Base-by-base conservation (phyloP, 2,329 filamentous ascomycete genomes). In the Sclerotinia spermophila region DNA sequence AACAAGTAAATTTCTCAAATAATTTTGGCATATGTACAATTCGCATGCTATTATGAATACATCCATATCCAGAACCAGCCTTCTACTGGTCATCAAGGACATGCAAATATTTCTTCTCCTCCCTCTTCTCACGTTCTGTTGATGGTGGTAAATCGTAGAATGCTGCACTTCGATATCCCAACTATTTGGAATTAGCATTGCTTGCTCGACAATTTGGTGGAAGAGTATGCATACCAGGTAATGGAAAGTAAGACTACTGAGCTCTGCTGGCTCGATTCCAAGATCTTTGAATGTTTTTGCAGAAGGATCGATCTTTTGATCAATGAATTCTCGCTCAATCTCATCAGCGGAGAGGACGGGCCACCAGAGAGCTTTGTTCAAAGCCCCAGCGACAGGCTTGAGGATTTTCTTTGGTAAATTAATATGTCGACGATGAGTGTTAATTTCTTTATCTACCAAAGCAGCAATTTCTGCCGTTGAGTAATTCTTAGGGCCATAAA, bases 241-340 rank as follows among this genome's bases (percentile, higher is more conserved):
- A 82, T 96, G 92, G 82, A 95, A 98, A 75, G 93, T 97, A 81
- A 93, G 89, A 81, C 92, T 90, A 81, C 87, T 90, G 78, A 98
- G 87, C 74, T 98, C 94, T 61, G 89, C 92, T 42, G 95, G 93
- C 82, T 94, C 91, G 74, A 99, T 97, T 72, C 89, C 92, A 61
- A 99, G 86, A 79, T 98, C 94, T 82, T 92, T 92, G 84, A 98
- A 97, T 2, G 96, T 98, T 87, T 97, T 98, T 75, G 96, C 96
- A 45, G 86, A 89, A 71, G 89, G 89, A 81, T 99, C 96, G 79
- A 99, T 96, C 76, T 88, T 84, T 82, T 99, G 96, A 82, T 99
- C 92, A 77, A 97, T 88, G 82, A 95, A 97, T 81, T 99, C 94
- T 73, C 92, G 87, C 85, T 97, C 94, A 19, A 99, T 86, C 81